Conservation (phyloP, 352 stramenopile genomes). For the Phytophthora quininea region DNA sequence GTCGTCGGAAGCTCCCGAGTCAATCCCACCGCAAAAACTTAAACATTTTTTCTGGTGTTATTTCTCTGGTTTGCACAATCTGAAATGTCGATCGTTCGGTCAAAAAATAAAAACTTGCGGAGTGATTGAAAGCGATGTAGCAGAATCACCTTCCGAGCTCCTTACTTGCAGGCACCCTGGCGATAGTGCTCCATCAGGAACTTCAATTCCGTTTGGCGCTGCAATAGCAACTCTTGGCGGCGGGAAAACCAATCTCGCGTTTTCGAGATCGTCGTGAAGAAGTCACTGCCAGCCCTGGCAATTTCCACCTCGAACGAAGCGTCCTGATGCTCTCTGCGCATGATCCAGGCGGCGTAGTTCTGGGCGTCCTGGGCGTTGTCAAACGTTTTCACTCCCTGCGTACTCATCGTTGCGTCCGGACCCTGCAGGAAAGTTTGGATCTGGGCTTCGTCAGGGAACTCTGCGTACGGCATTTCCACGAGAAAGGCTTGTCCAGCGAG, state of each 20-base stretch:
- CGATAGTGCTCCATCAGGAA: neutral
- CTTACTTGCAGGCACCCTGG: neutral
- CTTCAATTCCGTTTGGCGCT: neutral
- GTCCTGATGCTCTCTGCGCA: neutral
- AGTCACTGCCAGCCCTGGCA: neutral
- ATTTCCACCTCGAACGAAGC: neutral
- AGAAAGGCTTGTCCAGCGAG: neutral
- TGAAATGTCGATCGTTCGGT: neutral
- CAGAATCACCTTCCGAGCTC: neutral
- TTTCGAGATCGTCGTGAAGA: neutral
- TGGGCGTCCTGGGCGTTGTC: neutral
- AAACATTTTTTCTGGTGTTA: conserved; percentile 2
- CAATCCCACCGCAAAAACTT: conserved; percentile 7
- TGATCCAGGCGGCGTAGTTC: neutral
- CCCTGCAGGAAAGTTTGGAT: conserved; percentile 13
- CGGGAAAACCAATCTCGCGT: neutral
- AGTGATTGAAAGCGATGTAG: neutral
- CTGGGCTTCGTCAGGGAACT: neutral
- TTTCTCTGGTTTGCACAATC: neutral
- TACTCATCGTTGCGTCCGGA: conserved; percentile 1
- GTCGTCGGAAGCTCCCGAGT: conserved; percentile 35
- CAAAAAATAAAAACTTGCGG: neutral
- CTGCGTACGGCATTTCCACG: conserved; percentile 13
- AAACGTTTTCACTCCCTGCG: neutral
- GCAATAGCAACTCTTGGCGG: neutral